Conservation (phyloP, 2,329 filamentous ascomycete genomes). For the Hymenoscyphus repandus region DNA sequence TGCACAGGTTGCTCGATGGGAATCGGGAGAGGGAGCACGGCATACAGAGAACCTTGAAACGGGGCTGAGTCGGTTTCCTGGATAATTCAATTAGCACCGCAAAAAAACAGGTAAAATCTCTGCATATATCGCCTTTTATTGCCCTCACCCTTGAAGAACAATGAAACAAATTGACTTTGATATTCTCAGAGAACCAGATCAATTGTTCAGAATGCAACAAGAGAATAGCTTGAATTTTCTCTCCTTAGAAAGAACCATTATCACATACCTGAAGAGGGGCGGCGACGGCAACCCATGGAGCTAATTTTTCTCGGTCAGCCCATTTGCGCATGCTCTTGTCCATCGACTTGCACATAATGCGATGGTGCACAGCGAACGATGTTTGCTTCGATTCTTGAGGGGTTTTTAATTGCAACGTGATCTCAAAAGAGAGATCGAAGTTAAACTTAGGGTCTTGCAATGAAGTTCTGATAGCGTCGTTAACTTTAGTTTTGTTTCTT, state of each 20-base stretch:
- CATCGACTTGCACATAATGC: constrained; percentile 20
- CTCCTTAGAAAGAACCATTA: constrained; percentile 21
- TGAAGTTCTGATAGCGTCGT: constrained; percentile 14
- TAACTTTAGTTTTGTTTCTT: constrained; percentile 20
- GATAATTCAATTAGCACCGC: background rate
- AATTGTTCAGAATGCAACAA: too few species aligned
- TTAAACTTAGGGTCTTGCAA: constrained; percentile 5
- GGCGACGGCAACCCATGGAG: constrained; percentile 34
- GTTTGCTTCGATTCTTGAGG: constrained; percentile 2
- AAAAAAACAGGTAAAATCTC: too few species aligned
- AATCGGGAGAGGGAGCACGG: constrained; percentile 31
- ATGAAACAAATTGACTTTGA: constrained; percentile 18
- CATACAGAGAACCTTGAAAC: constrained; percentile 28
- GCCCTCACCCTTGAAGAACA: too few species aligned
- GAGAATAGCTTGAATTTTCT: constrained; percentile 16
- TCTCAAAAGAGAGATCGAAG: constrained; percentile 21
- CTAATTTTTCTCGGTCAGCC: constrained; percentile 26
- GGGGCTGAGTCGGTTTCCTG: background rate
- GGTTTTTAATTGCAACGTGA: constrained; percentile 6
- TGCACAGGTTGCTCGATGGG: constrained; percentile 31
- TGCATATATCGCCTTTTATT: too few species aligned
- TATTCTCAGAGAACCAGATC: too few species aligned
- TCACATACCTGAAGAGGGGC: constrained; percentile 16
- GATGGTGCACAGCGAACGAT: constrained; percentile 29
- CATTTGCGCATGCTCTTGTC: constrained; percentile 23